Conservation (phyloP, 2,329 filamentous ascomycete species). For the Paecilomyces dactylethromorphus region DNA sequence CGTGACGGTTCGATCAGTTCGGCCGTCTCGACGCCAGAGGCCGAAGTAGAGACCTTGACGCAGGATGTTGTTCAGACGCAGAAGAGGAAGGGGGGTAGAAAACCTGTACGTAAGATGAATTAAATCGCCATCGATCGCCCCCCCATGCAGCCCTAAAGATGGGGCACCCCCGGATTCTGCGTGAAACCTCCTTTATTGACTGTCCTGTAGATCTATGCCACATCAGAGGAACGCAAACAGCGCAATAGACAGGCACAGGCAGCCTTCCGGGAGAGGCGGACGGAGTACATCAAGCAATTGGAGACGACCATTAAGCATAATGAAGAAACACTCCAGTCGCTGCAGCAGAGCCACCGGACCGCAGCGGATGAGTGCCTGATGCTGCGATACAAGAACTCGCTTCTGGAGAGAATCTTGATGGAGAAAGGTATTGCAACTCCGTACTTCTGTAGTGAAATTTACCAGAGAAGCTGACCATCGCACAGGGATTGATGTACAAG, state of each 20-base stretch:
- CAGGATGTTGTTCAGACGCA: slow-evolving; percentile 50
- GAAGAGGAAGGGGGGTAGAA: slow-evolving; percentile 95
- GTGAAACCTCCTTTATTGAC: slow-evolving; percentile 9
- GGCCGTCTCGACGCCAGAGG: slow-evolving; percentile 40
- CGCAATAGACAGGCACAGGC: slow-evolving; percentile 95
- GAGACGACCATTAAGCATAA: slow-evolving; percentile 96
- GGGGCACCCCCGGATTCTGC: slow-evolving; percentile 25
- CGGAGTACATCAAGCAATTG: slow-evolving; percentile 98
- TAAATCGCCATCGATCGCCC: neutral
- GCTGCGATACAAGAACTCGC: slow-evolving; percentile 96
- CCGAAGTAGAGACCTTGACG: slow-evolving; percentile 32
- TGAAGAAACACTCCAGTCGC: slow-evolving; percentile 84
- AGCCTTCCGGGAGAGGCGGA: slow-evolving; percentile 90
- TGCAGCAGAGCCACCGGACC: slow-evolving; percentile 89
- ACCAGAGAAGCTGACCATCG: neutral
- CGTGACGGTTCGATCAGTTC: slow-evolving; percentile 39
- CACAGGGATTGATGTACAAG: slow-evolving; percentile 90
- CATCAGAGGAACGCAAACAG: slow-evolving; percentile 96
- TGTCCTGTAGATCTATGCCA: slow-evolving; percentile 77
- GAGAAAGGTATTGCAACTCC: slow-evolving; percentile 73
- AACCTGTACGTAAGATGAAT: slow-evolving; percentile 64
- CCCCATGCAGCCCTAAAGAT: slow-evolving; percentile 12
- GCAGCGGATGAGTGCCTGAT: slow-evolving; percentile 96
- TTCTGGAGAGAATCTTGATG: slow-evolving; percentile 87
- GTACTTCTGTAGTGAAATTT: neutral